Evolutionary conservation across 2,329 filamentous ascomycete species (phyloP).

Genomic region (Pestalotiopsis sp.): DNA sequence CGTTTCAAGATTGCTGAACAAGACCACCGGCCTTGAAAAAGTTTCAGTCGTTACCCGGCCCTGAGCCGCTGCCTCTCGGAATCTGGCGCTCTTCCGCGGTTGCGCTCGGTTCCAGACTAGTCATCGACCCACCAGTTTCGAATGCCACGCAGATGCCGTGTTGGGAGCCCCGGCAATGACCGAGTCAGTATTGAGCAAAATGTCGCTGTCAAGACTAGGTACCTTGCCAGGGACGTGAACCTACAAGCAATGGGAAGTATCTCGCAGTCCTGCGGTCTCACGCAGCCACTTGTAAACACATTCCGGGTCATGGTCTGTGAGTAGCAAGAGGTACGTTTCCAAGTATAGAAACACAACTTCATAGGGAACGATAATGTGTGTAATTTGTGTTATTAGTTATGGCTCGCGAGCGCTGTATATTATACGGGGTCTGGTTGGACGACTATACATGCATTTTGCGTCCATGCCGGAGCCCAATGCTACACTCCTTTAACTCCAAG

Average conservation of each 20-base stretch:
- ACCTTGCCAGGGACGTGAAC: neutral
- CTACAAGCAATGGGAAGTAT: neutral
- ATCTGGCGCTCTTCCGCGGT: slow-evolving; percentile 6
- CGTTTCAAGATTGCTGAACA: neutral
- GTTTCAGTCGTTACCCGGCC: neutral
- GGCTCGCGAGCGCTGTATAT: neutral
- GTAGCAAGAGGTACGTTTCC: neutral
- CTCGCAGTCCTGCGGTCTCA: neutral
- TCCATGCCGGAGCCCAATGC: neutral
- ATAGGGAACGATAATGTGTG: neutral
- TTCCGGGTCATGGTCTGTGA: neutral
- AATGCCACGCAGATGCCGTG: slow-evolving; percentile 1
- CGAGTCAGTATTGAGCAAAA: neutral
- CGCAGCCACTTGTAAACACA: neutral
- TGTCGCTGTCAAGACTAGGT: no score
- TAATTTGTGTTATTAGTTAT: neutral
- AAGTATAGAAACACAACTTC: neutral
- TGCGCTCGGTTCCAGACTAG: neutral
- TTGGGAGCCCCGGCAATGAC: neutral
- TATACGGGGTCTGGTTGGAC: neutral
- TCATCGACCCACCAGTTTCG: slow-evolving; percentile 4
- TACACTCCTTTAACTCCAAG: slow-evolving; percentile 2
- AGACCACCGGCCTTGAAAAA: neutral
- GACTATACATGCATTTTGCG: neutral
- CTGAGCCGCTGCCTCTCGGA: slow-evolving; percentile 1